A percentile compares a stretch with the other conserved stretches of the same genome.
Conservation (phyloP, 2,329 filamentous ascomycete genomes). For the Graphiopsis chlorocephala region DNA sequence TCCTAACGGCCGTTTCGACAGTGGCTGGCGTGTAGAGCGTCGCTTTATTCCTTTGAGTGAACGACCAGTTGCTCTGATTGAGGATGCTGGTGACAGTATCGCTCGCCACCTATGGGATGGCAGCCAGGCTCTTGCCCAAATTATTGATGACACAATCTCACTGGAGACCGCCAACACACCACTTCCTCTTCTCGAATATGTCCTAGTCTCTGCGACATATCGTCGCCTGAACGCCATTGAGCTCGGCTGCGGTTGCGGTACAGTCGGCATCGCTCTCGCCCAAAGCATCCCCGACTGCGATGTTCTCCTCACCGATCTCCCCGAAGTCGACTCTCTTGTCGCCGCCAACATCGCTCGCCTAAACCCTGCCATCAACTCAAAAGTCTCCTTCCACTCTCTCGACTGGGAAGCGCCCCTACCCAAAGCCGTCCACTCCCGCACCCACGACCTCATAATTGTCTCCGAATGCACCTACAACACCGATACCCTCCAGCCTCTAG, state of each 20-base stretch:
- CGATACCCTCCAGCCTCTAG: constrained; percentile 63
- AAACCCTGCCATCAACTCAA: constrained; percentile 42
- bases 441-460: constrained; percentile 61
- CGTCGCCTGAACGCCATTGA: constrained; percentile 56
- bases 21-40: constrained; percentile 55
- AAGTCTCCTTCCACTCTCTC: constrained; percentile 51
- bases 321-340: constrained; percentile 62
- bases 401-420: constrained; percentile 62
- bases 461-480: constrained; percentile 73
- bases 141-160: constrained; percentile 46
- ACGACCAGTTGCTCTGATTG: constrained; percentile 54
- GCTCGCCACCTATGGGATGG: constrained; percentile 70
- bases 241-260: constrained; percentile 66
- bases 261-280: constrained; percentile 64
- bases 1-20: constrained; percentile 38
- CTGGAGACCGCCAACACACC: constrained; percentile 28
- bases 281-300: constrained; percentile 51
- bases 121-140: constrained; percentile 56
- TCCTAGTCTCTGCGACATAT: constrained; percentile 39
- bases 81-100: constrained; percentile 71
- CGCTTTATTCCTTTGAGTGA: constrained; percentile 46
- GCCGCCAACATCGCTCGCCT: constrained; percentile 52
- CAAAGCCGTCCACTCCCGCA: constrained; percentile 31
- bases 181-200: constrained; percentile 37
- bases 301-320: constrained; percentile 63